phyloP scores from a whole-genome alignment of 257 asterid genomes.

The Solanum sitiens region DNA sequence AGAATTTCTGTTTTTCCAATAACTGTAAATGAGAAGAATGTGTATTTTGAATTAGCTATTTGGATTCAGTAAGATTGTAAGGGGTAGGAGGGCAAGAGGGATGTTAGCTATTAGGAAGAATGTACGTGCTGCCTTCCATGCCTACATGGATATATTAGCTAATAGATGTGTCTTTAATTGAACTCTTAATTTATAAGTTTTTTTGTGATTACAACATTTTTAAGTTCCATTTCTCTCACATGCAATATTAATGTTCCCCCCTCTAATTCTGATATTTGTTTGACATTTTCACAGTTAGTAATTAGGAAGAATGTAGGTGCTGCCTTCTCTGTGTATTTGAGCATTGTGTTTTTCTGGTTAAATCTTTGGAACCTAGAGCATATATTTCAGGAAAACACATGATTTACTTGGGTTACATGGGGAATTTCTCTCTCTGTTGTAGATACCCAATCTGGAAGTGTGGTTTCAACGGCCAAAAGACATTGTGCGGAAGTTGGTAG shows the following conservation, averaged over 20 bases:
- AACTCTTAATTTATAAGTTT: background rate
- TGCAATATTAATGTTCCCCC: background rate
- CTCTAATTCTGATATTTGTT: background rate
- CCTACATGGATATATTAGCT: background rate
- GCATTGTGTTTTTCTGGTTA: background rate
- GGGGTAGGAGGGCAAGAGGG: too few species aligned
- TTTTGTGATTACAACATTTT: background rate
- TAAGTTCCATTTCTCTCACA: background rate
- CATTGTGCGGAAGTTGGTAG: slow-evolving; percentile 74
- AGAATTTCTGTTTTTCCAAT: background rate
- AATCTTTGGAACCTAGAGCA: background rate
- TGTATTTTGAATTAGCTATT: background rate
- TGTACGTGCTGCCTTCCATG: background rate
- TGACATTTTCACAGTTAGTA: background rate
- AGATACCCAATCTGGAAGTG: slow-evolving; percentile 79
- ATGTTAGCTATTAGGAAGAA: background rate
- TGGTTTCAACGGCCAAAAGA: slow-evolving; percentile 99
- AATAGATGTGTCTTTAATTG: background rate
- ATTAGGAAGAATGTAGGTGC: background rate
- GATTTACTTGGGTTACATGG: background rate
- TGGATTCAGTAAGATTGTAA: background rate
- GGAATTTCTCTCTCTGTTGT: slow-evolving; percentile 5
- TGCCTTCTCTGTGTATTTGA: background rate
- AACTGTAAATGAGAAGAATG: background rate
- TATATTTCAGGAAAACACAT: background rate